These are phyloP conservation scores for Salix viminalis DNA, from an alignment of 345 rosid genomes.

Conservation along the genomic window DNA sequence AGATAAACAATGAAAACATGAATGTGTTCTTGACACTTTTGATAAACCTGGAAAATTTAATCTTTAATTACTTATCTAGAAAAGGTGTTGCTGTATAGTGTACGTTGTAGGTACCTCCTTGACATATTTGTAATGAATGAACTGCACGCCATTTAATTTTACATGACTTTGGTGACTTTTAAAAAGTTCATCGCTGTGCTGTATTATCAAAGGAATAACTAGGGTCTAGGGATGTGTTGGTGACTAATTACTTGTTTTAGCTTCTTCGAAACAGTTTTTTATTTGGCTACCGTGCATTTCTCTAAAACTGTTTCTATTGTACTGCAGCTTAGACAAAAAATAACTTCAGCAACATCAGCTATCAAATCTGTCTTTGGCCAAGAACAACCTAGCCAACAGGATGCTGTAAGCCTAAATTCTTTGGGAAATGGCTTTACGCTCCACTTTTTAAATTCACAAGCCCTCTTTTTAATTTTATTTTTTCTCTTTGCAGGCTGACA, in stretches of 20 bases:
- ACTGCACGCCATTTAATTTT: neutral
- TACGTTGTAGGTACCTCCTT: neutral
- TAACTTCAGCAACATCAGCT: constrained; percentile 87
- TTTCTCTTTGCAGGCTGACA: constrained; percentile 54
- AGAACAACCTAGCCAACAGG: constrained; percentile 42
- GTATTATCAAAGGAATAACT: neutral
- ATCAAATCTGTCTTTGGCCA: constrained; percentile 93
- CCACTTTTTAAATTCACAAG: neutral
- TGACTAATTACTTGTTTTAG: neutral
- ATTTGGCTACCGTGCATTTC: neutral
- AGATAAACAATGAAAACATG: neutral
- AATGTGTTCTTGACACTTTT: neutral
- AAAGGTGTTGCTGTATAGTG: neutral
- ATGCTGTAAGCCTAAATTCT: constrained; percentile 55
- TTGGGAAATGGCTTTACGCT: constrained; percentile 11
- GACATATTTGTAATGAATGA: neutral
- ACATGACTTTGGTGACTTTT: neutral
- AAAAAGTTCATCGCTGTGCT: neutral
- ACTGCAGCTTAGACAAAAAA: constrained; percentile 85
- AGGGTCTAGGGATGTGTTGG: neutral
- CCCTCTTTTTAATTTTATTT: neutral
- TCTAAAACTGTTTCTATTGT: neutral
- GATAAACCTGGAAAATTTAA: neutral
- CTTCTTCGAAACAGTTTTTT: neutral
- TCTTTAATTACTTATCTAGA: neutral